Conservation (phyloP, 2,329 filamentous ascomycete genomes). For the Chaetomium olivaceum region DNA sequence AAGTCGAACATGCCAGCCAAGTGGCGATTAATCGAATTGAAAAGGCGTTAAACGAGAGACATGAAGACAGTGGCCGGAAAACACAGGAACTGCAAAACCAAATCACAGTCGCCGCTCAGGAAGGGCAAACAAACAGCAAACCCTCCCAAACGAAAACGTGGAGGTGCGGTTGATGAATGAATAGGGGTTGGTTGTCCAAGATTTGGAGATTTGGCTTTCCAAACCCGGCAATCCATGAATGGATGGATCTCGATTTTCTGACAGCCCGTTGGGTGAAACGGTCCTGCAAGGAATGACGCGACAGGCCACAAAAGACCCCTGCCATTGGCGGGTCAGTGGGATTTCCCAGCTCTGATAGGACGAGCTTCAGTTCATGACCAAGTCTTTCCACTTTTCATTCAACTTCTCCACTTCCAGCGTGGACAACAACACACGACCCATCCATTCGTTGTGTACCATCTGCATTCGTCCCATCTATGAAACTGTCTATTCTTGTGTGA, state of each 20-base stretch:
- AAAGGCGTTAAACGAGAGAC: conserved; percentile 29
- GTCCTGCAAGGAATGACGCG: conserved; percentile 14
- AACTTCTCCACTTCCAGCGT: neutral
- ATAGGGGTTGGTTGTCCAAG: conserved; percentile 16
- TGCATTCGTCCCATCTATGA: no score
- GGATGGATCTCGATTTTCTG: conserved; percentile 17
- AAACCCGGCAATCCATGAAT: neutral
- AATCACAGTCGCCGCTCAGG: conserved; percentile 5
- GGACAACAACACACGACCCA: neutral
- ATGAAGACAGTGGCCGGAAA: conserved; percentile 20
- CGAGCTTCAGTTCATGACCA: neutral
- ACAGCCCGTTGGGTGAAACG: conserved; percentile 7
- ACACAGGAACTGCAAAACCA: neutral
- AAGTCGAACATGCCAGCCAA: conserved; percentile 20
- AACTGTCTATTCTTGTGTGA: no score
- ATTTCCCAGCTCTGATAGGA: neutral
- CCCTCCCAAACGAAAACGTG: neutral
- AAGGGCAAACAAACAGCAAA: neutral
- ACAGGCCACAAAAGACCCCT: conserved; percentile 4
- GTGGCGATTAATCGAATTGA: conserved; percentile 16
- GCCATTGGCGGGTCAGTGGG: neutral
- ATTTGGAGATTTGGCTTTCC: conserved; percentile 10
- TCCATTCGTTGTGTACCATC: no score
- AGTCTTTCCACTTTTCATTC: conserved; percentile 5
- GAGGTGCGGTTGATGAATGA: conserved; percentile 6